These are phyloP conservation scores for Microbotryum saponariae DNA, from an alignment of 1,284 basidiomycete species.

Conservation along the genomic window DNA sequence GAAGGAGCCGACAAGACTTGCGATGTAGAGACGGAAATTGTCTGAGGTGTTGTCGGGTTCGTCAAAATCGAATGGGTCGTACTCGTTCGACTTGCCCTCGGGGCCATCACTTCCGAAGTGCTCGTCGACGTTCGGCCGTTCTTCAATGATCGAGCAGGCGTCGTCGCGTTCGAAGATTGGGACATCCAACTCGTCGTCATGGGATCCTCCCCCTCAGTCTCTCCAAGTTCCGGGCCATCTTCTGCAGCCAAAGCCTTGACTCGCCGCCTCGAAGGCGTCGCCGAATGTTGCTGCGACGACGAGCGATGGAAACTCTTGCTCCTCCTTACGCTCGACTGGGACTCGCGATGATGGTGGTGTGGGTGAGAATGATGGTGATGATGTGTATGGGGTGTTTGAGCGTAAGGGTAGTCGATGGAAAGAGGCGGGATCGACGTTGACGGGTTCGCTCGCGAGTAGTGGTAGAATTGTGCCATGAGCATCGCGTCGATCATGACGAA, in stretches of 20 bases:
- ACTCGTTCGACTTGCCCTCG: too few relatives aligned
- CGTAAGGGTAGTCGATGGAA: slow-evolving; percentile 28
- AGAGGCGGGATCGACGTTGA: slow-evolving; percentile 14
- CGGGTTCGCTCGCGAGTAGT: slow-evolving; percentile 49
- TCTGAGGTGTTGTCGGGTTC: too few relatives aligned
- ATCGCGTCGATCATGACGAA: slow-evolving; percentile 57
- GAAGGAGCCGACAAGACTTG: too few relatives aligned
- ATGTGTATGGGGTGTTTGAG: slow-evolving; percentile 16
- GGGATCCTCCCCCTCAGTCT: slow-evolving; percentile 51
- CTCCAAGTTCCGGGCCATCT: slow-evolving; percentile 21
- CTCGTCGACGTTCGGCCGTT: too few relatives aligned
- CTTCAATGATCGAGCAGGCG: background rate
- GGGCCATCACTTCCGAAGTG: too few relatives aligned
- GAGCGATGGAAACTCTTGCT: background rate
- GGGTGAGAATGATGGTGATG: slow-evolving; percentile 35
- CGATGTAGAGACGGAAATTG: too few relatives aligned
- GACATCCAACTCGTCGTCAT: slow-evolving; percentile 65
- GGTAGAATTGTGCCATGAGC: slow-evolving; percentile 50
- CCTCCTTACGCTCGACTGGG: slow-evolving; percentile 2
- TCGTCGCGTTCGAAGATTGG: slow-evolving; percentile 41
- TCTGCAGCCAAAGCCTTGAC: slow-evolving; percentile 6
- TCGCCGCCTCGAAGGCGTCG: slow-evolving; percentile 39
- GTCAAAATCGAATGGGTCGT: too few relatives aligned
- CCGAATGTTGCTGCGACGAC: background rate
- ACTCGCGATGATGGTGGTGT: background rate